phyloP scores from a whole-genome alignment of 768 basidiomycete species.

The Phylloporus rhodoxanthus region DNA sequence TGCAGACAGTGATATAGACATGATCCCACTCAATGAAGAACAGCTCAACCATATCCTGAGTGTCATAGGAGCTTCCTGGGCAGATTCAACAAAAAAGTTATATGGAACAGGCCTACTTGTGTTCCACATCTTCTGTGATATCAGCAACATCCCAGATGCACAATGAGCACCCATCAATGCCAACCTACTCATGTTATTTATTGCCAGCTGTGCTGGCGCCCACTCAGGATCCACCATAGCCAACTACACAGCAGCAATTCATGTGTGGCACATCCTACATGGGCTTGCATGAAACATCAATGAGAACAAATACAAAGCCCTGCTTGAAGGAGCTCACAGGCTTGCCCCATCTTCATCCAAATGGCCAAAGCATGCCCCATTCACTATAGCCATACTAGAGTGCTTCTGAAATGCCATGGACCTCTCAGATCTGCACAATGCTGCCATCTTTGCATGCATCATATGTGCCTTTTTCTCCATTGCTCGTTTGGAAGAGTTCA shows the following conservation, averaged over 20 bases:
- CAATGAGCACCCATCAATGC: constrained; percentile 26
- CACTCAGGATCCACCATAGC: constrained; percentile 25
- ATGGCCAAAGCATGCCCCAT: constrained; percentile 26
- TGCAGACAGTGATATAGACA: too few relatives aligned
- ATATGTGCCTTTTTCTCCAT: constrained; percentile 34
- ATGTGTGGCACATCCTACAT: constrained; percentile 42
- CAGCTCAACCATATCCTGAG: too few relatives aligned
- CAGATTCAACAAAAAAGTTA: too few relatives aligned
- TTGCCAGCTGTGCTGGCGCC: background rate
- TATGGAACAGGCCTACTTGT: constrained; percentile 33
- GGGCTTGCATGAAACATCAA: background rate
- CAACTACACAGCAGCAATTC: constrained; percentile 37
- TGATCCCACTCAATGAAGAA: too few relatives aligned
- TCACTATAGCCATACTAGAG: constrained; percentile 13
- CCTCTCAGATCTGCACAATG: constrained; percentile 26
- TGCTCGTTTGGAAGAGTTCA: constrained; percentile 28
- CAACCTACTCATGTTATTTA: constrained; percentile 13
- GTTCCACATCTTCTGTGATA: constrained; percentile 40
- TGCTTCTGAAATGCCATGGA: constrained; percentile 15
- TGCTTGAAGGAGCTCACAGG: too few relatives aligned
- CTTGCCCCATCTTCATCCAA: background rate
- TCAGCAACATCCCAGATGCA: constrained; percentile 26
- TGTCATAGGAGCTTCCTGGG: too few relatives aligned
- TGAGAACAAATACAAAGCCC: too few relatives aligned
- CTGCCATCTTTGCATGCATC: constrained; percentile 35